Conservation (phyloP, 2,329 filamentous ascomycete genomes). For the Neofusicoccum parvum region DNA sequence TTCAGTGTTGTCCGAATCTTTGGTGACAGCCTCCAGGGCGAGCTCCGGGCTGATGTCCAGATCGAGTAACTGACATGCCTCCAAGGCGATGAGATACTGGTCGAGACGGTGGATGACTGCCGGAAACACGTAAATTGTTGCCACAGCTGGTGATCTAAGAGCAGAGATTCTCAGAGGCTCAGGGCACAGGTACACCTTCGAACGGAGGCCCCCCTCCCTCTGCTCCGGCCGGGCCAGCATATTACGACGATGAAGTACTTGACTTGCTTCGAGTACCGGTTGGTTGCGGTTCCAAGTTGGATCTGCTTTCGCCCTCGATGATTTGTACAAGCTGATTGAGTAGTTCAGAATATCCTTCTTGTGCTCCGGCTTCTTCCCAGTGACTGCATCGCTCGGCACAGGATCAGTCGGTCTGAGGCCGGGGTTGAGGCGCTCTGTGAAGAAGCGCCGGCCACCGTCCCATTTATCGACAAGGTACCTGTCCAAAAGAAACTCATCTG, state of each 20-base stretch:
- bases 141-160: slow-evolving; percentile 70
- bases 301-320: slow-evolving; percentile 50
- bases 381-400: slow-evolving; percentile 53
- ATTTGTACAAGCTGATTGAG: slow-evolving; percentile 73
- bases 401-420: slow-evolving; percentile 65
- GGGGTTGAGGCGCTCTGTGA: slow-evolving; percentile 47
- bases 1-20: slow-evolving; percentile 83
- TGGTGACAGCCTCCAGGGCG: slow-evolving; percentile 87
- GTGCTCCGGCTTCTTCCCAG: slow-evolving; percentile 41
- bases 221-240: slow-evolving; percentile 70
- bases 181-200: slow-evolving; percentile 69
- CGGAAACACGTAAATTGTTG: slow-evolving; percentile 75
- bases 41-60: slow-evolving; percentile 67
- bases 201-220: slow-evolving; percentile 52
- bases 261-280: slow-evolving; percentile 76
- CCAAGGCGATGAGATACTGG: slow-evolving; percentile 75
- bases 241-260: slow-evolving; percentile 78
- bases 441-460: slow-evolving; percentile 62
- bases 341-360: slow-evolving; percentile 77
- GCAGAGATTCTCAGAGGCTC: slow-evolving; percentile 76
- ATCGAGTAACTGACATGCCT: slow-evolving; percentile 68
- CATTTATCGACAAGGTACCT: slow-evolving; percentile 60
- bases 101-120: slow-evolving; percentile 85
- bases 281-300: slow-evolving; percentile 65
- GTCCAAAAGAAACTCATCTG: slow-evolving; percentile 45